These are phyloP conservation scores for Penicillium turbatum DNA, from an alignment of 495 filamentous ascomycete genomes.

Conservation along the genomic window DNA sequence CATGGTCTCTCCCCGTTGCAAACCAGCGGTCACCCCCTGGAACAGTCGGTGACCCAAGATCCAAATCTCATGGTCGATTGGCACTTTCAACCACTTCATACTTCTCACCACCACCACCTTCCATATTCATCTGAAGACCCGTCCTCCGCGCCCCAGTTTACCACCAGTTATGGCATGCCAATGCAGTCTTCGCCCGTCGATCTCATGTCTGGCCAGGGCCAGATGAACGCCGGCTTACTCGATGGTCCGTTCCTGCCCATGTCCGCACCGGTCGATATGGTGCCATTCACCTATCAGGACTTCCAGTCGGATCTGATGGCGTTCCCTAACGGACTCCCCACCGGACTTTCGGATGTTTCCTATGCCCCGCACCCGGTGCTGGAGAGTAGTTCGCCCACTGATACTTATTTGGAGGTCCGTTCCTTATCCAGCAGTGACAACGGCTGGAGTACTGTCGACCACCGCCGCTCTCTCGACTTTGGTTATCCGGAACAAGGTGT, in stretches of 20 bases:
- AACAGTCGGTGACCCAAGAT: constrained; percentile 44
- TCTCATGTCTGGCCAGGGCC: constrained; percentile 61
- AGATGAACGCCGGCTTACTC: constrained; percentile 60
- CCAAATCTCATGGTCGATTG: constrained; percentile 47
- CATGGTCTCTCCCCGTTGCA: constrained; percentile 45
- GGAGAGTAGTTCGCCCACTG: constrained; percentile 77
- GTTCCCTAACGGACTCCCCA: constrained; percentile 47
- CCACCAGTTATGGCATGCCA: constrained; percentile 45
- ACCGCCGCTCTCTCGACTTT: constrained; percentile 51
- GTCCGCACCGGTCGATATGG: constrained; percentile 59
- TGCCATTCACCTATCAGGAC: constrained; percentile 72
- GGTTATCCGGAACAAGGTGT: constrained; percentile 51
- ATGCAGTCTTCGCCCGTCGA: constrained; percentile 62
- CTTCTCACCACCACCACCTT: constrained; percentile 35
- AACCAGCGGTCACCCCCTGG: constrained; percentile 46
- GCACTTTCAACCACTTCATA: constrained; percentile 50
- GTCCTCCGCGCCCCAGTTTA: constrained; percentile 50
- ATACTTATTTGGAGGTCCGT: constrained; percentile 76
- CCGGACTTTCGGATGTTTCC: constrained; percentile 52
- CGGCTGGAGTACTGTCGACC: constrained; percentile 74
- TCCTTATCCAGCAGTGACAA: constrained; percentile 81
- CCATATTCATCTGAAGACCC: constrained; percentile 41
- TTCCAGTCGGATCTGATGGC: constrained; percentile 56
- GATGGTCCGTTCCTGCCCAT: constrained; percentile 65
- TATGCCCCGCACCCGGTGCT: constrained; percentile 45